phyloP scores from a whole-genome alignment of 2,329 filamentous ascomycete species.

The Hymenoscyphus occultus region DNA sequence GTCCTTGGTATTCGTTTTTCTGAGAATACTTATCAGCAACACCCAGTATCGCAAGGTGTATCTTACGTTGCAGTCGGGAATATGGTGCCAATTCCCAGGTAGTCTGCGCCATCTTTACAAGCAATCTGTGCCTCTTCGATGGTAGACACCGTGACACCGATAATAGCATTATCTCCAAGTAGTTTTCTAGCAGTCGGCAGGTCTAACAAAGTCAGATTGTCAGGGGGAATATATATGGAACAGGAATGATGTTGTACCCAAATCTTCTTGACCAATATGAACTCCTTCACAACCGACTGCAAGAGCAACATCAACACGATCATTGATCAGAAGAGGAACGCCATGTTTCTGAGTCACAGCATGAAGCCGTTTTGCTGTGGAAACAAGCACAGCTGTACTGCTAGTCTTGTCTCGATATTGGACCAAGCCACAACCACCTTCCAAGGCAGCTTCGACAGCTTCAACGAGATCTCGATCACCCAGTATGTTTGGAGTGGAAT shows the following conservation, averaged over 20 bases:
- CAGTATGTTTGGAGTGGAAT: constrained; percentile 84
- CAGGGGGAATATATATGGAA: constrained; percentile 4
- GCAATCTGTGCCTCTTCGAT: constrained; percentile 70
- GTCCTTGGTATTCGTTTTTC: constrained; percentile 82
- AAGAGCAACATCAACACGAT: constrained; percentile 83
- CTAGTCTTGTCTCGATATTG: constrained; percentile 87
- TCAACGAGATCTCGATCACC: constrained; percentile 65
- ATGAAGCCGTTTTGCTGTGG: constrained; percentile 70
- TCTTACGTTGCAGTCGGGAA: constrained; percentile 76
- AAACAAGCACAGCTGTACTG: constrained; percentile 68
- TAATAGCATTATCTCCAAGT: constrained; percentile 74
- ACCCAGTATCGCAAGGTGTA: neutral
- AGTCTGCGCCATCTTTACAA: constrained; percentile 75
- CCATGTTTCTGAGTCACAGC: constrained; percentile 61
- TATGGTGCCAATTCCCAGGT: constrained; percentile 86
- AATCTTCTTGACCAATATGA: constrained; percentile 92
- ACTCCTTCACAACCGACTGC: constrained; percentile 87
- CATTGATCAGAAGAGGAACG: constrained; percentile 88
- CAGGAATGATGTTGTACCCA: constrained; percentile 50
- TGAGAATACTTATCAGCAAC: constrained; percentile 37
- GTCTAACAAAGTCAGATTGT: constrained; percentile 41
- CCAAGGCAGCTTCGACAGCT: constrained; percentile 72
- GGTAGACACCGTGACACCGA: constrained; percentile 82
- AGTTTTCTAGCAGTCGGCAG: constrained; percentile 64
- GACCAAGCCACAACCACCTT: constrained; percentile 79